Conservation (phyloP, 768 basidiomycete genomes). For the Daedaleopsis sinensis region DNA sequence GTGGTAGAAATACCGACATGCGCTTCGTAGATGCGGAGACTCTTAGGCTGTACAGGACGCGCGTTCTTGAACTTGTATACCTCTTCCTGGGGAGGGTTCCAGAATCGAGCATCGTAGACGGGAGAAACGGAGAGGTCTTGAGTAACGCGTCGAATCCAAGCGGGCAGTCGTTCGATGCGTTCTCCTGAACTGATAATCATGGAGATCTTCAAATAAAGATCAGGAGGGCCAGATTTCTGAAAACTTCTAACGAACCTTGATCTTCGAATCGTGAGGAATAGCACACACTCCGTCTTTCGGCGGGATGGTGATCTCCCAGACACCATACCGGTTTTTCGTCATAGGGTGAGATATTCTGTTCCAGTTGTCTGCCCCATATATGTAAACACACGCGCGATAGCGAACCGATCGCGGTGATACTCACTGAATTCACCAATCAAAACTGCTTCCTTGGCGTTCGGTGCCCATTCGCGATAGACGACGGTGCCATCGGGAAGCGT, state of each 20-base stretch:
- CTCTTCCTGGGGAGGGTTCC: conserved; percentile 84
- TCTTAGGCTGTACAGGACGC: conserved; percentile 64
- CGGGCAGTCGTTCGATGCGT: conserved; percentile 89
- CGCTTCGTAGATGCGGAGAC: conserved; percentile 90
- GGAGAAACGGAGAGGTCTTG: conserved; percentile 91
- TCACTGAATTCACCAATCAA: conserved; percentile 97
- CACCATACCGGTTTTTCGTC: conserved; percentile 81
- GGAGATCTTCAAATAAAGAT: conserved; percentile 64
- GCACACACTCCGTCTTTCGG: conserved; percentile 72
- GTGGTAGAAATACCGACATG: conserved; percentile 96
- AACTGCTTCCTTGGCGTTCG: conserved; percentile 79
- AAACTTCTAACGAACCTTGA: conserved; percentile 62
- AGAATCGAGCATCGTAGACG: conserved; percentile 96
- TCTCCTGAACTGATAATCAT: conserved; percentile 80
- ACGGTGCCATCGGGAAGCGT: conserved; percentile 68
- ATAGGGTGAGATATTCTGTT: conserved; percentile 83
- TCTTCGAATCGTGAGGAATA: conserved; percentile 92
- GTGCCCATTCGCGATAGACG: conserved; percentile 95
- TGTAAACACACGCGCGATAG: background rate
- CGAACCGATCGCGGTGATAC: conserved; percentile 33
- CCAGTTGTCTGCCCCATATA: conserved; percentile 72
- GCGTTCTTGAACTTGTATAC: conserved; percentile 82
- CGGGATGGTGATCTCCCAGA: conserved; percentile 85
- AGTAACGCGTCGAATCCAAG: conserved; percentile 95
- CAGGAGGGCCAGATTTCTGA: background rate